Evolutionary conservation across 352 stramenopile genomes (phyloP), one percentile per base, ranked within the genome.

Genomic region (Phytophthora boehmeriae): DNA sequence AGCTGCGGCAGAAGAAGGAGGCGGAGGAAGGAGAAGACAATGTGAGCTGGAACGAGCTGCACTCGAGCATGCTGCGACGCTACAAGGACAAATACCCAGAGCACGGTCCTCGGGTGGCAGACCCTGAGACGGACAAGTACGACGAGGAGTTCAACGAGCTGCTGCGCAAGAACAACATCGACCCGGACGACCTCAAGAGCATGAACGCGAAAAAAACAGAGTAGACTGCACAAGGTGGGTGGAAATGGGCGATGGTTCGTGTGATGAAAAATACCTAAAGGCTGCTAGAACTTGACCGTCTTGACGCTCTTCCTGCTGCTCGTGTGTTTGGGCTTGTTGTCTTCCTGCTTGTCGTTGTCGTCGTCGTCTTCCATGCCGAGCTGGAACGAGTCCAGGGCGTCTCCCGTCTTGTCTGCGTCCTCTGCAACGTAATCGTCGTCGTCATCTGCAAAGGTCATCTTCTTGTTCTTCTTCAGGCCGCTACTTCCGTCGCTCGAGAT

Each of bases 121-220:
- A 70, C 22, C 53, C 52, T 6, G 66, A 82, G 43, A 77, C 73
- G 55, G 84, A 93, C 62, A 76, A 81, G 47, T 93, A 93, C 68
- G 80, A 93, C 68, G 82, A 93, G 43, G 85, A 93, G 65, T 93
- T 93, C 59, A 89, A 91, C 45, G 85, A 90, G 43, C 70, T 93
- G 38, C 59, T 93, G 35, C 76, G 83, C 34, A 89, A 92, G 52
- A 76, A 93, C 70, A 86, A 93, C 65, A 86, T 93, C 39, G 66
- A 89, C 47, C 54, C 80, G 5, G 68, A 86, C 1, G 66, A 83
- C 41, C 58, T 93, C 57, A 85, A 83, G 63, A 84, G 49, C 42
- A 72, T 61, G 60, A 66, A 70, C 27, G 46, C 20, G 58, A 73
- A 71, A 36, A 71, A 71, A 41, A 38, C 16, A 28, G 46, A 72